Base-by-base conservation (phyloP, 2,329 filamentous ascomycete species). In the Sporothrix schenckii region DNA sequence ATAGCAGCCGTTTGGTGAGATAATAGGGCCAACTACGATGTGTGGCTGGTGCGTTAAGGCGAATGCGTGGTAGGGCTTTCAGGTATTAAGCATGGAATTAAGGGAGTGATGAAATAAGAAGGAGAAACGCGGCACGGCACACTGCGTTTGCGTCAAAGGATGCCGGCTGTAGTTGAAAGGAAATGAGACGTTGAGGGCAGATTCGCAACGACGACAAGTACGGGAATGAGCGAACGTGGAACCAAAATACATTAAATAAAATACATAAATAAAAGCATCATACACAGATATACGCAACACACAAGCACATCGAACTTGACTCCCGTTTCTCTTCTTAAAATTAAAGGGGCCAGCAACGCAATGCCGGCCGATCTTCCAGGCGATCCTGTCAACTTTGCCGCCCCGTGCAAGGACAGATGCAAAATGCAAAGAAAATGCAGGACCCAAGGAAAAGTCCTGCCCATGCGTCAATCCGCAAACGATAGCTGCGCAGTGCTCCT, bases 311-410 rank as follows among this genome's bases (percentile, higher is more conserved):
- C 4, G 19, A 4, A 44, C n/a, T 34, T n/a, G 56, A 27, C 56
- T 27, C 9, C 56, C 39, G 56, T 61, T 44, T 44, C 34, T 44
- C 24, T 44, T 44, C 56, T 61, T 39, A 44, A 61, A 44, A 61
- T 61, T 61, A 44, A 44, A 61, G 56, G 56, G 39, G 56, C 56
- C 39, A 27, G 56, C 56, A 60, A 34, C n/a, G 53, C 53, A 58
- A 61, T 61, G 56, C 56, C 56, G 56, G 56, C 56, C 56, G 39
- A 44, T 61, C 56, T 14, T 61, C 56, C n/a, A 61, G 56, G 56
- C 56, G 56, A 60, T 60, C 56, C 56, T 60, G 41, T 44, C 41
- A 44, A 4, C 14, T 24, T 16, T 60, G 19, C 39, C 56, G 39
- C 19, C 34, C 34, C 39, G 19, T 44, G 39, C 56, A 58, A 16